Evolutionary conservation across 331 rosid genomes (phyloP).

Genomic region (Malus hybrid): DNA sequence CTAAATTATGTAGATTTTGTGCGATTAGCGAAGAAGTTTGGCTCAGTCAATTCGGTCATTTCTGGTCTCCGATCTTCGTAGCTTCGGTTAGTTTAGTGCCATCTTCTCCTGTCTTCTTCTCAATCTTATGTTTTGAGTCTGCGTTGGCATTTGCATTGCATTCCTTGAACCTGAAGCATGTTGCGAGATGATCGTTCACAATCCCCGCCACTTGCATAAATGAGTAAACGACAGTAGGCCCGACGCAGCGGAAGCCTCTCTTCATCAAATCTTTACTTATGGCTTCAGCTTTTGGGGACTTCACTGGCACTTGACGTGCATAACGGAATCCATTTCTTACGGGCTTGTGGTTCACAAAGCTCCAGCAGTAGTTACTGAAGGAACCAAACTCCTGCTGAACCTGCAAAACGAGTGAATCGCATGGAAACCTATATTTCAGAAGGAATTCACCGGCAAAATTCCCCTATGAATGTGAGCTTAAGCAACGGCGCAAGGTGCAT

Average conservation of each 20-base stretch:
- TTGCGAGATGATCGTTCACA: conserved; percentile 67
- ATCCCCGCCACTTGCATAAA: conserved; percentile 90
- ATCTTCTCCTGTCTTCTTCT: conserved; percentile 19
- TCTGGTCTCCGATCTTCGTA: conserved; percentile 22
- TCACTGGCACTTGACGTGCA: conserved; percentile 78
- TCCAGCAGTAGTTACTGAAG: conserved; percentile 80
- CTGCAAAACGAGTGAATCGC: conserved; percentile 19
- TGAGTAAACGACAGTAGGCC: conserved; percentile 78
- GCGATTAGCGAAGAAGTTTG: conserved; percentile 12
- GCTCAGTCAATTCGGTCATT: conserved; percentile 7
- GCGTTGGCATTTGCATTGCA: conserved; percentile 27
- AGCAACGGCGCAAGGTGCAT: background rate
- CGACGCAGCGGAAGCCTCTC: conserved; percentile 94
- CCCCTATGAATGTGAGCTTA: background rate
- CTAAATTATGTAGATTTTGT: conserved; percentile 1
- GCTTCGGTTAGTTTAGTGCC: conserved; percentile 16
- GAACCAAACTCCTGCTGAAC: conserved; percentile 79
- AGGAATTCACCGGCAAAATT: background rate
- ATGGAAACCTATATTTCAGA: background rate
- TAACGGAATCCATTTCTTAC: conserved; percentile 60
- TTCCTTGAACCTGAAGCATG: conserved; percentile 59
- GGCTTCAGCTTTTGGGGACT: conserved; percentile 78
- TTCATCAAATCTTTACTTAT: conserved; percentile 88
- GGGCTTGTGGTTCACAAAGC: conserved; percentile 73
- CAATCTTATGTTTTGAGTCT: conserved; percentile 29